A percentile compares a stretch with the other conserved stretches of the same genome.
Evolutionary conservation across 2,329 filamentous ascomycete species (phyloP).

Genomic region (Monosporascus sp.): DNA sequence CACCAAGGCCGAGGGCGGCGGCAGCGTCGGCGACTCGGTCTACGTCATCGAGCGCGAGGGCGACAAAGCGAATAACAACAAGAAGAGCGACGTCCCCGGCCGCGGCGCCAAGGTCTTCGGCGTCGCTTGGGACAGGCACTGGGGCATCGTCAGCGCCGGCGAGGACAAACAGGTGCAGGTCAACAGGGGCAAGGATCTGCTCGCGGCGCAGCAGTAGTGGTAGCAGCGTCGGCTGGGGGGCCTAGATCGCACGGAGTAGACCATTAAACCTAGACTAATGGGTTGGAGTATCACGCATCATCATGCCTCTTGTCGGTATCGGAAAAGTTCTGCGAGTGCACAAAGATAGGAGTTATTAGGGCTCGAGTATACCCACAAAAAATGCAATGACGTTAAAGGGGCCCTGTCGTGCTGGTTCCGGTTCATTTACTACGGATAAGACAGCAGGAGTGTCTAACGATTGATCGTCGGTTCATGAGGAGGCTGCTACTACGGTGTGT

Average conservation of each 20-base stretch:
- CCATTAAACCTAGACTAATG: too few relatives aligned
- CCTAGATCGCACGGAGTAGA: neutral
- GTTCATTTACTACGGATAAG: too few relatives aligned
- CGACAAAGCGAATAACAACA: conserved; percentile 57
- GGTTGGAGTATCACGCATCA: too few relatives aligned
- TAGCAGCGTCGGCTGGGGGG: neutral
- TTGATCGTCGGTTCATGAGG: too few relatives aligned
- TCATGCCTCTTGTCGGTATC: too few relatives aligned
- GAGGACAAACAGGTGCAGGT: conserved; percentile 95
- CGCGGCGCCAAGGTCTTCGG: conserved; percentile 88
- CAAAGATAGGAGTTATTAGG: neutral
- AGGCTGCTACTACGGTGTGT: too few relatives aligned
- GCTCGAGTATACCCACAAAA: neutral
- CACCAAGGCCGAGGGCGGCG: conserved; percentile 54
- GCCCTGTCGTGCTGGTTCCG: too few relatives aligned
- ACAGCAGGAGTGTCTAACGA: too few relatives aligned
- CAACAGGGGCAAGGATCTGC: conserved; percentile 60
- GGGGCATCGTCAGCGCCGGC: conserved; percentile 86
- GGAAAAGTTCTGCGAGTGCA: neutral
- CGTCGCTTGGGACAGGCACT: conserved; percentile 76
- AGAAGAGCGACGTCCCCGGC: conserved; percentile 55
- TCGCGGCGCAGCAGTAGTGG: conserved; percentile 19
- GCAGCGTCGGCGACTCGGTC: conserved; percentile 66
- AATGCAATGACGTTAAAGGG: neutral
- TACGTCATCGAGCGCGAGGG: conserved; percentile 73